Conservation (phyloP, 2,329 filamentous ascomycete genomes). For the Hypoxylon sp. region DNA sequence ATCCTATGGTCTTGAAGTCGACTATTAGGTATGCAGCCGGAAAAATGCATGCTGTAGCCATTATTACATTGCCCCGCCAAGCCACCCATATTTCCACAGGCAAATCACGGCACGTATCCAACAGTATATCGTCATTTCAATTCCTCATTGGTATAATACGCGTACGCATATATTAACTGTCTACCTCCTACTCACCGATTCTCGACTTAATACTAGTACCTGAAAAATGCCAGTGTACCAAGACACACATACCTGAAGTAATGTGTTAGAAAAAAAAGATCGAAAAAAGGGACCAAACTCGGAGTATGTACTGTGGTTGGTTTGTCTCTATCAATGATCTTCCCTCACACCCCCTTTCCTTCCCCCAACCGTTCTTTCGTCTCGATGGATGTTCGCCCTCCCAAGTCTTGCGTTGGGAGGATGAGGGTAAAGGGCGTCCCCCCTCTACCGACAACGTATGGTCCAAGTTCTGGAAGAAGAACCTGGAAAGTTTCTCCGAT, state of each 20-base stretch:
- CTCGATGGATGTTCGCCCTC: neutral
- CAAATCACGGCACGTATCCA: too few species aligned
- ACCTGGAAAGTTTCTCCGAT: too few species aligned
- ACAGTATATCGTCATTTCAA: neutral
- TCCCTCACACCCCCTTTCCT: neutral
- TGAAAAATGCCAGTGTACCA: neutral
- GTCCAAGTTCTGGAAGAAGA: too few species aligned
- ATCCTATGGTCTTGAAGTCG: too few species aligned
- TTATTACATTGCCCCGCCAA: too few species aligned
- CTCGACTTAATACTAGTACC: neutral
- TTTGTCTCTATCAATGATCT: neutral
- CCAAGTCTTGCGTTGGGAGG: too few species aligned
- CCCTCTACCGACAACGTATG: too few species aligned
- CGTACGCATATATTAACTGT: slow-evolving; percentile 3
- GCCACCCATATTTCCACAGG: too few species aligned
- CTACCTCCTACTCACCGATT: neutral
- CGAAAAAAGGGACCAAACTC: neutral
- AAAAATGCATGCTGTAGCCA: too few species aligned
- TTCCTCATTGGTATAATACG: slow-evolving; percentile 5
- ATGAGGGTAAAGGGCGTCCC: too few species aligned
- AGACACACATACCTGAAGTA: neutral
- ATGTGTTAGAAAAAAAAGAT: neutral
- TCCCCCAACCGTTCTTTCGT: neutral
- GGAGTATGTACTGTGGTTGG: neutral
- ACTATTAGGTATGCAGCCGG: too few species aligned